Conservation (phyloP, 2,329 filamentous ascomycete genomes). For the Ophiognomonia clavigignenti-juglandacearum region DNA sequence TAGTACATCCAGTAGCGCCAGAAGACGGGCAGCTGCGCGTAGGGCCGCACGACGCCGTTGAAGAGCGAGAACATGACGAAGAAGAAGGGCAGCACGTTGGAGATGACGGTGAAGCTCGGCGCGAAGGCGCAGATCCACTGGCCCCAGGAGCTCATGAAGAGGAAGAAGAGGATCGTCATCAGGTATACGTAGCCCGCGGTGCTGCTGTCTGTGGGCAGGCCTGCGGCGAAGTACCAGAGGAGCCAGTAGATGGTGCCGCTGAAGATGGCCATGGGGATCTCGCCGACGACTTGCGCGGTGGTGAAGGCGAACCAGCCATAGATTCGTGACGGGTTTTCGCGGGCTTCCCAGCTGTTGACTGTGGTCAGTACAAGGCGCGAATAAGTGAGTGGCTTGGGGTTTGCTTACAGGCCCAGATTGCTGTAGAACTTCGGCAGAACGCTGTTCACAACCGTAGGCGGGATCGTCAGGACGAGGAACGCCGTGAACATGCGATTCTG, state of each 20-base stretch:
- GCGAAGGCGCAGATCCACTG: constrained; percentile 84
- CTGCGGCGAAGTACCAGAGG: constrained; percentile 69
- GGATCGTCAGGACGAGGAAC: constrained; percentile 73
- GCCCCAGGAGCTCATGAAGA: constrained; percentile 72
- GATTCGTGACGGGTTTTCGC: constrained; percentile 74
- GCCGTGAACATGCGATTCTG: constrained; percentile 69
- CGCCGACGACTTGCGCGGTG: constrained; percentile 59
- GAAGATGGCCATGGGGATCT: constrained; percentile 65
- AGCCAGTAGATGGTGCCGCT: constrained; percentile 61
- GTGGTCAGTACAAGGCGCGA: background rate
- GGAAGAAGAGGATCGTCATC: constrained; percentile 72
- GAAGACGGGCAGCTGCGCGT: constrained; percentile 59
- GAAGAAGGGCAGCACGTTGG: constrained; percentile 69
- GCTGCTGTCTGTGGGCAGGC: constrained; percentile 53
- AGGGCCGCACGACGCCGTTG: constrained; percentile 72
- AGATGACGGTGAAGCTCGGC: constrained; percentile 75
- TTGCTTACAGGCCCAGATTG: constrained; percentile 48
- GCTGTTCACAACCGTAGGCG: constrained; percentile 70
- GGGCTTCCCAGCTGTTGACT: constrained; percentile 51
- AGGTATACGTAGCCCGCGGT: constrained; percentile 14
- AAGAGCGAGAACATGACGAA: constrained; percentile 65
- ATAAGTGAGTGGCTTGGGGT: background rate
- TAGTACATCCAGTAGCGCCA: constrained; percentile 72
- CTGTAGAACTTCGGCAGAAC: constrained; percentile 68
- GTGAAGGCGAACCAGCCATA: constrained; percentile 73